A percentile compares a stretch with the other conserved stretches of the same genome.
Conservation (phyloP, 345 rosid genomes). For the Linum trigynum region DNA sequence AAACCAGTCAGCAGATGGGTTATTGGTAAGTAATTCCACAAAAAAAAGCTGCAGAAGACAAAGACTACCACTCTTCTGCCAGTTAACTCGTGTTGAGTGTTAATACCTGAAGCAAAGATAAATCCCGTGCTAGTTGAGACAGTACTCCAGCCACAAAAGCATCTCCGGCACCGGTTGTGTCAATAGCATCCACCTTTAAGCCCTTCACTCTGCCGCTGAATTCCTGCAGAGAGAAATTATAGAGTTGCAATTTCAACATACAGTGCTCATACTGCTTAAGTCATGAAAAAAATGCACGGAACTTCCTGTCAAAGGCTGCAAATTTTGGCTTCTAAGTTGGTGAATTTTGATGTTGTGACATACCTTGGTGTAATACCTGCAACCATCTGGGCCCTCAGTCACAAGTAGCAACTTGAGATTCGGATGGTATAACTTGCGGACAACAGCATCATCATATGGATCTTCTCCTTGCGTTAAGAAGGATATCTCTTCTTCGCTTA, state of each 20-base stretch:
- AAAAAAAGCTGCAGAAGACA: not conserved
- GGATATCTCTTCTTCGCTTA: constrained; percentile 81
- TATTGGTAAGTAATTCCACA: not conserved
- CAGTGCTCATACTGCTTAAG: not conserved
- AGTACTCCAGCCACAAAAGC: constrained; percentile 88
- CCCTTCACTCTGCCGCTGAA: constrained; percentile 76
- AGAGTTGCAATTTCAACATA: not conserved
- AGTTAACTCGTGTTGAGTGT: not conserved
- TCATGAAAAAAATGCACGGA: no score
- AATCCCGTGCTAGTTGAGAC: constrained; percentile 51
- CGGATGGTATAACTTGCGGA: constrained; percentile 61
- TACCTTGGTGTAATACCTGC: constrained; percentile 93
- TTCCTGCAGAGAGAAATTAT: constrained; percentile 32
- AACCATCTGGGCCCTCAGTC: constrained; percentile 78
- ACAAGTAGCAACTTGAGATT: constrained; percentile 81
- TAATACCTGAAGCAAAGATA: constrained; percentile 74
- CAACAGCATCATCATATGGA: constrained; percentile 79
- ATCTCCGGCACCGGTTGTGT: constrained; percentile 97
- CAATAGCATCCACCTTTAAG: constrained; percentile 68
- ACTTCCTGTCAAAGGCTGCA: no score
- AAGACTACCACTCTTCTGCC: not conserved
- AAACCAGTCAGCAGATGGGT: constrained; percentile 1
- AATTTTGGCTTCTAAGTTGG: not conserved
- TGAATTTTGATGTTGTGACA: constrained; percentile 7
- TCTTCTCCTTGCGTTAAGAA: constrained; percentile 88